Conservation (phyloP, 768 basidiomycete genomes). For the Termitomyces heimii region DNA sequence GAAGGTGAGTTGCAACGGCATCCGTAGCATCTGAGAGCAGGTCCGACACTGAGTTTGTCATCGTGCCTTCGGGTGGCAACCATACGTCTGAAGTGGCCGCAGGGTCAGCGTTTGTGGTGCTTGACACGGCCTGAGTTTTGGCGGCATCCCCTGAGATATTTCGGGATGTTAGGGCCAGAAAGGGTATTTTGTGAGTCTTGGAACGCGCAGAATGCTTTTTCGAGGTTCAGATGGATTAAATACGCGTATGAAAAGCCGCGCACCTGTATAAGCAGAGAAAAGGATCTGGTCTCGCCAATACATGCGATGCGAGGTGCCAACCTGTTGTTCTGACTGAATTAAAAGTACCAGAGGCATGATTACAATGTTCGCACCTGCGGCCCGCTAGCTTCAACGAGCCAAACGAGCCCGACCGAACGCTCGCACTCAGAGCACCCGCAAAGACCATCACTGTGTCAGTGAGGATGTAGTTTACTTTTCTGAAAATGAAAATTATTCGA, state of each 20-base stretch:
- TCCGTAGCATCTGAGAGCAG: slow-evolving; percentile 15
- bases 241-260: slow-evolving; percentile 1
- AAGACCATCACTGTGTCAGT: slow-evolving; percentile 16
- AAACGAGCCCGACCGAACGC: slow-evolving; percentile 7
- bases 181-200: slow-evolving; percentile 5
- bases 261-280: slow-evolving; percentile 18
- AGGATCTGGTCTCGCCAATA: slow-evolving; percentile 12
- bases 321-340: slow-evolving; percentile 1
- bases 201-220: slow-evolving; percentile 10
- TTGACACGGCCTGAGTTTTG: slow-evolving; percentile 9
- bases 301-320: slow-evolving; percentile 9
- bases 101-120: slow-evolving; percentile 1
- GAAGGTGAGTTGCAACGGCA: slow-evolving; percentile 19
- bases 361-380: slow-evolving; percentile 6
- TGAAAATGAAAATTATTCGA: background rate
- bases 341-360: background rate
- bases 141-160: slow-evolving; percentile 13
- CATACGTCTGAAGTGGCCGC: background rate
- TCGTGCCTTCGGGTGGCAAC: background rate
- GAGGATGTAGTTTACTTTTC: background rate
- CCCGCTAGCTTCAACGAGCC: slow-evolving; percentile 6
- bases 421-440: slow-evolving; percentile 11
- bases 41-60: slow-evolving; percentile 2
- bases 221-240: slow-evolving; percentile 4
- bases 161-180: slow-evolving; percentile 9